Conservation (phyloP, 352 stramenopile species). For the Phytopythium mirpurense region DNA sequence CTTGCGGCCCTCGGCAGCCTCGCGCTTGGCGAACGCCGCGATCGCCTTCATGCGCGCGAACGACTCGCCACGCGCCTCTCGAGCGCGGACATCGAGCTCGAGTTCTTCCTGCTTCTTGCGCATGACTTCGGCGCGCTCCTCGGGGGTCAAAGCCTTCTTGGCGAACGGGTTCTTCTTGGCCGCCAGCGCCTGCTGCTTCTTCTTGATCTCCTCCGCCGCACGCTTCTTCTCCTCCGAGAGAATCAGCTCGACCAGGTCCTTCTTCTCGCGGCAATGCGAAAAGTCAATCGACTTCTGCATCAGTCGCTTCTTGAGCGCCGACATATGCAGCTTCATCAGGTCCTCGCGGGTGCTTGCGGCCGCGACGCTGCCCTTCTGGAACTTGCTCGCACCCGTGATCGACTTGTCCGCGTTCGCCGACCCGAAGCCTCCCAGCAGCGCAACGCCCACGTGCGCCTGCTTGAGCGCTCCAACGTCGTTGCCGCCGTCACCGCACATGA, state of each 20-base stretch:
- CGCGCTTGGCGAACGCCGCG: constrained; percentile 78
- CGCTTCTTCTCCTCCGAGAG: constrained; percentile 58
- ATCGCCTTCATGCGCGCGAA: constrained; percentile 86
- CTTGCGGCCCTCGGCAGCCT: constrained; percentile 68
- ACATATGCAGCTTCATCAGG: constrained; percentile 83
- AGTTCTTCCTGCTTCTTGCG: constrained; percentile 74
- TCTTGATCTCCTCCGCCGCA: constrained; percentile 47
- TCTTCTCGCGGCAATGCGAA: constrained; percentile 70
- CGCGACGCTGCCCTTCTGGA: constrained; percentile 56
- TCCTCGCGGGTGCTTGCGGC: constrained; percentile 54
- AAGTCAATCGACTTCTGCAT: constrained; percentile 62
- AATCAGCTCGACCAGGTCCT: constrained; percentile 77
- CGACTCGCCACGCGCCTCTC: constrained; percentile 77
- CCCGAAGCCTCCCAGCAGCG: constrained; percentile 73
- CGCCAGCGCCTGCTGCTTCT: constrained; percentile 39
- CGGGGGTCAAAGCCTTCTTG: constrained; percentile 56
- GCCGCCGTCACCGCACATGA: constrained; percentile 98
- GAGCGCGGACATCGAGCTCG: constrained; percentile 69
- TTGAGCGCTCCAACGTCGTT: constrained; percentile 98
- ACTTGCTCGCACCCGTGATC: constrained; percentile 71
- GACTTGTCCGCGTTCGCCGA: constrained; percentile 85
- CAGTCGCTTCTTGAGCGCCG: constrained; percentile 80
- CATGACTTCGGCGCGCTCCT: constrained; percentile 85
- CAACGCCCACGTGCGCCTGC: constrained; percentile 87
- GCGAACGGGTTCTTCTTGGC: constrained; percentile 51